Conservation (phyloP, 2,329 filamentous ascomycete species). For the Geosmithia putterillii region DNA sequence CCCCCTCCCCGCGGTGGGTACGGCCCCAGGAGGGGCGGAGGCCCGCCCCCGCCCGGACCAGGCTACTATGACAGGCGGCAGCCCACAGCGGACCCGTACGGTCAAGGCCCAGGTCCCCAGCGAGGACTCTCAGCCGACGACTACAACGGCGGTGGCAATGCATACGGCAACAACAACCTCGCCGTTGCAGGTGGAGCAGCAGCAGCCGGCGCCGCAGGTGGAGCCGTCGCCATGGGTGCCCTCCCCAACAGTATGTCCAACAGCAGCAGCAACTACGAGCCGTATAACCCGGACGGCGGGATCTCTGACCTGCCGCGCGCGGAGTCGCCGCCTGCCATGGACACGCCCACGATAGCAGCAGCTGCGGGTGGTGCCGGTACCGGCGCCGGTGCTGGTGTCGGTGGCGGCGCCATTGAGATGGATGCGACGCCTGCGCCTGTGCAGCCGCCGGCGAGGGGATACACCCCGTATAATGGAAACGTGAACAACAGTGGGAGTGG, state of each 20-base stretch:
- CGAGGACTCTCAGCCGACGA: constrained; percentile 12
- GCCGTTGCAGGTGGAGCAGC: background rate
- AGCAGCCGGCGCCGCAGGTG: no score
- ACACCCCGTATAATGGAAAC: constrained; percentile 21
- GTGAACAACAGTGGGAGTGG: no score
- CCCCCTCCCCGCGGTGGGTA: constrained; percentile 18
- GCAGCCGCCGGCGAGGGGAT: constrained; percentile 14
- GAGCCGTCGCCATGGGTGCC: no score
- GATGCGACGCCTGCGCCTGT: constrained; percentile 38
- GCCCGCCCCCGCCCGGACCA: constrained; percentile 30
- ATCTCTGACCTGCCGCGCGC: constrained; percentile 39
- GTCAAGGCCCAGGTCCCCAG: constrained; percentile 14
- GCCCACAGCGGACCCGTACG: constrained; percentile 24
- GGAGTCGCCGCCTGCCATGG: constrained; percentile 51
- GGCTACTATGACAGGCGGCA: constrained; percentile 18
- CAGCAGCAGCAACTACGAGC: constrained; percentile 23
- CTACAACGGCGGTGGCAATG: no score
- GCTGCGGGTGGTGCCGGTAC: no score
- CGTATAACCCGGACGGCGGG: constrained; percentile 26
- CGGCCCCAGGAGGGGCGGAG: constrained; percentile 13
- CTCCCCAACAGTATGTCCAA: constrained; percentile 16
- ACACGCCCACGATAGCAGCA: no score
- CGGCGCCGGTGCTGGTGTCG: constrained; percentile 62
- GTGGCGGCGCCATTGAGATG: constrained; percentile 63
- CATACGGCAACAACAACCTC: background rate